Percentiles rank a stretch among this genome's conserved stretches.
Conservation (phyloP, 192 early-diverging fungal genomes). For the Mortierella antarctica region DNA sequence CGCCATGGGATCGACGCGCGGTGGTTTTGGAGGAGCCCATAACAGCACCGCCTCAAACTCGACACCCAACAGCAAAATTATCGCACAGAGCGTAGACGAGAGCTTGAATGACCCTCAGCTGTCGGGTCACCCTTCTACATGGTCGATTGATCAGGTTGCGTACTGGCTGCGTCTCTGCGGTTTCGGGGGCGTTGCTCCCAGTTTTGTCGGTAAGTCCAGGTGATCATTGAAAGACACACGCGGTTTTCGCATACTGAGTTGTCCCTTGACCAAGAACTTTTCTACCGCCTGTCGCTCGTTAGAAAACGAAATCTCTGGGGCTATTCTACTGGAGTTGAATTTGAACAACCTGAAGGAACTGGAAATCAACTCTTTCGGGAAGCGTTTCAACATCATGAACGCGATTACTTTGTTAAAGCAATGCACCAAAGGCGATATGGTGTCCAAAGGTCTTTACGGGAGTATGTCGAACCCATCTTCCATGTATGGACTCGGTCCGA, state of each 20-base stretch:
- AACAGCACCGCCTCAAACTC: background rate
- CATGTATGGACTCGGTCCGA: conserved; percentile 35
- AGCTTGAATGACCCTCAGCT: conserved; percentile 44
- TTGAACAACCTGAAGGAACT: conserved; percentile 74
- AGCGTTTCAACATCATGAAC: conserved; percentile 74
- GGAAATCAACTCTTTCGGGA: conserved; percentile 70
- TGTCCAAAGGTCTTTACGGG: conserved; percentile 23
- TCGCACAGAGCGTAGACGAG: conserved; percentile 32
- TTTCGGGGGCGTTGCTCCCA: conserved; percentile 53
- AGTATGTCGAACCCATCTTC: conserved; percentile 7
- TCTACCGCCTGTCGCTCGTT: conserved; percentile 25
- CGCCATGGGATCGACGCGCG: conserved; percentile 11
- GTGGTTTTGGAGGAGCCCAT: background rate
- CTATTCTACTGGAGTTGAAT: conserved; percentile 69
- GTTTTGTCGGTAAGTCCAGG: conserved; percentile 62
- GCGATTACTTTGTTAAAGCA: conserved; percentile 68
- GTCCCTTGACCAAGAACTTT: background rate
- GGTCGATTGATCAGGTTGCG: conserved; percentile 69
- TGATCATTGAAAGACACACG: background rate
- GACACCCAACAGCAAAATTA: conserved; percentile 24
- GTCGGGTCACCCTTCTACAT: conserved; percentile 55
- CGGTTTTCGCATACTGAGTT: background rate
- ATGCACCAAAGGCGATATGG: conserved; percentile 17
- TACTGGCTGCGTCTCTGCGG: conserved; percentile 67
- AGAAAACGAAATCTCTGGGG: conserved; percentile 78